Evolutionary conservation across 2,329 filamentous ascomycete species (phyloP).

Genomic region (Aspergillus sp.): DNA sequence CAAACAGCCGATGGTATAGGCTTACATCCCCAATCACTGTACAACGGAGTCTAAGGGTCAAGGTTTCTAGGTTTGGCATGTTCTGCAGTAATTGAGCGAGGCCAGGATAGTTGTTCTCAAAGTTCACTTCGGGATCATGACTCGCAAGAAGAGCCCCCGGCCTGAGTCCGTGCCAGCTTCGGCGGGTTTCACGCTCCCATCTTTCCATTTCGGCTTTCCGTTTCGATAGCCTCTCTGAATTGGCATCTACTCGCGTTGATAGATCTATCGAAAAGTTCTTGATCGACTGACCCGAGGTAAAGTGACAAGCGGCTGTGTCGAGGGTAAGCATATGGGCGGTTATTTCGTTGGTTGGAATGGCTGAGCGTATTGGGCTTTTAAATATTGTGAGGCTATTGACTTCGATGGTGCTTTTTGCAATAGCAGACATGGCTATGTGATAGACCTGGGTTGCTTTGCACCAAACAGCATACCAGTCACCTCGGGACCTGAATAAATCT

Average conservation of each 20-base stretch:
- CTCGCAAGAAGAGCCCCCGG: not conserved
- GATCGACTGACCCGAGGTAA: not conserved
- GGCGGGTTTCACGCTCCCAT: not conserved
- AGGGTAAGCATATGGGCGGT: not conserved
- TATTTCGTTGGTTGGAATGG: not conserved
- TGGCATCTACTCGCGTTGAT: not conserved
- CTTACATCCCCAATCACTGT: not conserved
- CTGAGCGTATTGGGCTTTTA: not conserved
- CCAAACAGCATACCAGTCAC: too few species aligned
- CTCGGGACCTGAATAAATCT: too few species aligned
- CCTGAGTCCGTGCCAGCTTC: not conserved
- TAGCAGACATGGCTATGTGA: not conserved
- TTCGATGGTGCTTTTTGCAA: not conserved
- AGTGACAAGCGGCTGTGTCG: not conserved
- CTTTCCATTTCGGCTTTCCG: not conserved
- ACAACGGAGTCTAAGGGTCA: not conserved
- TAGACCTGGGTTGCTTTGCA: not conserved
- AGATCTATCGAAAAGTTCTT: not conserved
- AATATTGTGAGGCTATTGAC: not conserved
- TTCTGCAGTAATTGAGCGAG: not conserved
- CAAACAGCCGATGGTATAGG: constrained; percentile 2
- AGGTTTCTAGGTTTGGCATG: not conserved
- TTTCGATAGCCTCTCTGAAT: not conserved
- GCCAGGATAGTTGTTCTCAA: not conserved
- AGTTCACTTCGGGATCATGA: not conserved